phyloP scores from a whole-genome alignment of 306 rosid genomes.

The Cucumis melo region DNA sequence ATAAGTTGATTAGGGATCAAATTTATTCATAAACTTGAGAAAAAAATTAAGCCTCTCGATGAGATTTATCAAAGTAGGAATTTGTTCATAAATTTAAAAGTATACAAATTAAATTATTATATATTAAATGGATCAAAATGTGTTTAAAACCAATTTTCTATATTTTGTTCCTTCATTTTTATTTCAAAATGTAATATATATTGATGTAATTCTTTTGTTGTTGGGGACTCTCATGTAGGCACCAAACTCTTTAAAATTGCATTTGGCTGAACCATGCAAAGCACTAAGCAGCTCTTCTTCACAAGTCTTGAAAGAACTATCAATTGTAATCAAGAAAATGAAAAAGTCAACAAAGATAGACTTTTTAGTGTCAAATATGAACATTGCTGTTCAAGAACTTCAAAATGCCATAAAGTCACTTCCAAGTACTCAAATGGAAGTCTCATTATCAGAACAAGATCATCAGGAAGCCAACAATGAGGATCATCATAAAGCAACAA shows the following conservation, averaged over 20 bases:
- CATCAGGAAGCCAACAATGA: not conserved
- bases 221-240: constrained; percentile 18
- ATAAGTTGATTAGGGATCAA: too few species aligned
- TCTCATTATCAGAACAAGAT: not conserved
- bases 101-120: too few species aligned
- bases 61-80: too few species aligned
- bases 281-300: constrained; percentile 32
- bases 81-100: too few species aligned
- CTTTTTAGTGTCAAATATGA: constrained; percentile 39
- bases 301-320: constrained; percentile 47
- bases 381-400: constrained; percentile 36
- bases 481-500: not conserved
- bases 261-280: constrained; percentile 20
- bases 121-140: too few species aligned
- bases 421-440: constrained; percentile 11
- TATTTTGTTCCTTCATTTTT: too few species aligned
- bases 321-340: constrained; percentile 32
- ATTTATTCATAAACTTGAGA: too few species aligned
- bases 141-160: too few species aligned
- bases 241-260: constrained; percentile 31
- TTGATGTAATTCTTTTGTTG: not conserved
- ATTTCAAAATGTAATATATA: not conserved
- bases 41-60: too few species aligned
- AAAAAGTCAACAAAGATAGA: constrained; percentile 44
- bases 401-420: constrained; percentile 29